These are phyloP conservation scores for Coemansia sp. DNA, from an alignment of 192 early-diverging fungal species.

Conservation along the genomic window DNA sequence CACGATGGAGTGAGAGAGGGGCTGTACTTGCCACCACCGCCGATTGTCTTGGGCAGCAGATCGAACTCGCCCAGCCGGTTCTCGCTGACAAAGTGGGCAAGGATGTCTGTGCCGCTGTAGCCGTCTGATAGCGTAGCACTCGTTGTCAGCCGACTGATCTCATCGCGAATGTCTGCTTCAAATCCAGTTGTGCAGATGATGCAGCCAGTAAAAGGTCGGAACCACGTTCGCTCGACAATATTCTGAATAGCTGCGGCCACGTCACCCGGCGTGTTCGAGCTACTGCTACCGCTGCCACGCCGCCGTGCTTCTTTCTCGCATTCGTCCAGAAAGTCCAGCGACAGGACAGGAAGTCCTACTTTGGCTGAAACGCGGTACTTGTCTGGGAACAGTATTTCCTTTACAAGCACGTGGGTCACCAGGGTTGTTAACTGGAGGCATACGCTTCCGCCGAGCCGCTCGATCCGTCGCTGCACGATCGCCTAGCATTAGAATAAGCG, in stretches of 20 bases:
- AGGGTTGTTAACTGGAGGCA: slow-evolving; percentile 39
- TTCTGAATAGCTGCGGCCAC: neutral
- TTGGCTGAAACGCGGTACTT: slow-evolving; percentile 45
- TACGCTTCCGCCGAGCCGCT: slow-evolving; percentile 33
- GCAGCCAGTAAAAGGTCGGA: slow-evolving; percentile 44
- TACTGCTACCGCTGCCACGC: neutral
- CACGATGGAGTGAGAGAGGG: slow-evolving; percentile 30
- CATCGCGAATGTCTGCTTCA: slow-evolving; percentile 20
- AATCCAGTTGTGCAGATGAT: slow-evolving; percentile 45
- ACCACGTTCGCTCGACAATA: slow-evolving; percentile 25
- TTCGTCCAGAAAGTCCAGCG: slow-evolving; percentile 36
- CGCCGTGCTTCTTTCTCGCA: slow-evolving; percentile 34
- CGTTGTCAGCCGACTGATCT: slow-evolving; percentile 27
- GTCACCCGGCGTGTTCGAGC: neutral
- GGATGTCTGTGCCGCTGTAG: neutral
- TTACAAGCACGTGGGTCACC: slow-evolving; percentile 43
- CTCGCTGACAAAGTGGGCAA: neutral
- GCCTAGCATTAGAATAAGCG: slow-evolving; percentile 2
- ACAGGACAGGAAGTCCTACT: slow-evolving; percentile 39
- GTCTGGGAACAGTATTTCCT: slow-evolving; percentile 18
- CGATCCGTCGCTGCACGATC: slow-evolving; percentile 29
- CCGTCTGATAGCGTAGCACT: neutral
- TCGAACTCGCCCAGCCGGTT: neutral
- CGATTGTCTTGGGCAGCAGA: slow-evolving; percentile 3
- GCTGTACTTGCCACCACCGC: slow-evolving; percentile 43